phyloP scores from a whole-genome alignment of 2,329 filamentous ascomycete genomes.

The Juglanconis sp. region DNA sequence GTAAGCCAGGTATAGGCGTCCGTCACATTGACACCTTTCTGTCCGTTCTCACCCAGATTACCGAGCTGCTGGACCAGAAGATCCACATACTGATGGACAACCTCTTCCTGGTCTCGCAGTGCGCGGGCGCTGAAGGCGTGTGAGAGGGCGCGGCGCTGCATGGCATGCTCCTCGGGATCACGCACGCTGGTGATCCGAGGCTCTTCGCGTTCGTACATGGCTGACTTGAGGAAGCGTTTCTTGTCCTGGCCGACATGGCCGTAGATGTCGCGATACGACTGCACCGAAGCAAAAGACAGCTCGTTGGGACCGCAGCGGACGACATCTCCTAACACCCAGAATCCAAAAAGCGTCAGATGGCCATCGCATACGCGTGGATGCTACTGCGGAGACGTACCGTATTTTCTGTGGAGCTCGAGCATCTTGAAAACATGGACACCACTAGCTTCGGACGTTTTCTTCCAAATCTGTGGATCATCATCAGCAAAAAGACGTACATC shows the following conservation, averaged over 20 bases:
- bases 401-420: constrained; percentile 3
- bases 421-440: constrained; percentile 5
- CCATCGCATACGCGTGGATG: too few relatives aligned
- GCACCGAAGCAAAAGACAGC: constrained; percentile 1
- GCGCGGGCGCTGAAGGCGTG: constrained; percentile 26
- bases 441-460: background rate
- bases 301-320: constrained; percentile 14
- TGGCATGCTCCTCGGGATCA: constrained; percentile 26
- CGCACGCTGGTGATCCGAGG: constrained; percentile 23
- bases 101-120: constrained; percentile 27
- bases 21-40: constrained; percentile 20
- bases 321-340: constrained; percentile 19
- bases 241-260: constrained; percentile 8
- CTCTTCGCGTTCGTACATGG: constrained; percentile 29
- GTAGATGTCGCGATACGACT: constrained; percentile 14
- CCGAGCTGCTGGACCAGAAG: constrained; percentile 26
- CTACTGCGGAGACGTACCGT: background rate
- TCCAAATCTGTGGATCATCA: background rate
- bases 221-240: constrained; percentile 24
- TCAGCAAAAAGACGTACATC: background rate
- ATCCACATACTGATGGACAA: constrained; percentile 29
- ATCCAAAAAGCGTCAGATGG: background rate
- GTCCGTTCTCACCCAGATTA: constrained; percentile 1
- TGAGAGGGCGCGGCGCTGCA: constrained; percentile 26
- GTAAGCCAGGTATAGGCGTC: constrained; percentile 26